Evolutionary conservation across 1,284 basidiomycete genomes (phyloP).

Genomic region (Sporisorium sorghi): DNA sequence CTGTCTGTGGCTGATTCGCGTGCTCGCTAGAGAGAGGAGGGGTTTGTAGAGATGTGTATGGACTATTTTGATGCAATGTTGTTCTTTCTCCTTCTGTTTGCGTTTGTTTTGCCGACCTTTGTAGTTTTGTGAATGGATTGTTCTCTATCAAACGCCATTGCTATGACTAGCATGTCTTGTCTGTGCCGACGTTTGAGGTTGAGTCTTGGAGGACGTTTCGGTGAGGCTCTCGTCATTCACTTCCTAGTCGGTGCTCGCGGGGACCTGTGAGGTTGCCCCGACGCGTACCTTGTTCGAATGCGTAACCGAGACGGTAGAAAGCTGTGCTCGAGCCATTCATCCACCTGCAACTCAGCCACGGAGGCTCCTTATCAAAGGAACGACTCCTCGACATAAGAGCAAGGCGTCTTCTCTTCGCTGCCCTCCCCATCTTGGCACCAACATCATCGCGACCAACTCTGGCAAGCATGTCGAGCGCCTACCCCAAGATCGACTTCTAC

Average conservation of each 20-base stretch:
- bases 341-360: no score
- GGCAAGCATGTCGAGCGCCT: constrained; percentile 12
- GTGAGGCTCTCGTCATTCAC: no score
- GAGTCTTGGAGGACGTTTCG: no score
- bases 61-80: constrained; percentile 7
- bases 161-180: no score
- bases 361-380: no score
- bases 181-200: background rate
- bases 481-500: constrained; percentile 33
- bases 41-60: background rate
- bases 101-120: background rate
- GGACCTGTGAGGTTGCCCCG: background rate
- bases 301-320: constrained; percentile 9
- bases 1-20: constrained; percentile 19
- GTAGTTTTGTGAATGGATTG: no score
- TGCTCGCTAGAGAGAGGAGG: background rate
- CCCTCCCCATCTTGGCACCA: background rate
- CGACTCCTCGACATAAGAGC: no score
- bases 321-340: constrained; percentile 8
- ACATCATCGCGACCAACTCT: background rate
- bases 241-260: background rate
- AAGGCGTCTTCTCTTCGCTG: background rate
- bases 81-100: no score
- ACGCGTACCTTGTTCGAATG: background rate
- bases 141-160: no score